phyloP scores from a whole-genome alignment of 176 grass and related monocot genomes.

The Dendrocalamus sinicus region DNA sequence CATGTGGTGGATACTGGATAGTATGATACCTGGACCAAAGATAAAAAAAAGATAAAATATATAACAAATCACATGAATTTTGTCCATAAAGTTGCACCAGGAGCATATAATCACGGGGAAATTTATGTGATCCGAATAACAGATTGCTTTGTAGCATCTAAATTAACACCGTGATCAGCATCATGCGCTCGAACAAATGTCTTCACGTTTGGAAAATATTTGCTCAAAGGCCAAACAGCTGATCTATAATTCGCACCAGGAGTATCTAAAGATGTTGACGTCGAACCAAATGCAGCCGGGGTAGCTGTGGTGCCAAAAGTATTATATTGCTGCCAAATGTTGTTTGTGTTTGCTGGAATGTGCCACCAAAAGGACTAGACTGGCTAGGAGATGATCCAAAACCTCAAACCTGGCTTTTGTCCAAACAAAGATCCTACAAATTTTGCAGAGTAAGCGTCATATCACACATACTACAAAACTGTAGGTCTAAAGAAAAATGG shows the following conservation, averaged over 20 bases:
- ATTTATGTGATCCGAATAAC: too few species aligned
- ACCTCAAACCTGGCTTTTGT: constrained; percentile 80
- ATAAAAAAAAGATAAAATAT: not conserved
- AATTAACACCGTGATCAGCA: constrained; percentile 96
- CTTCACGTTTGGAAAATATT: constrained; percentile 97
- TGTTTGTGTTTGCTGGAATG: constrained; percentile 79
- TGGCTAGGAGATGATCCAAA: constrained; percentile 87
- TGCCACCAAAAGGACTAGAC: constrained; percentile 72
- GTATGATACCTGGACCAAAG: constrained; percentile 55
- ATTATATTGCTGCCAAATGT: constrained; percentile 64
- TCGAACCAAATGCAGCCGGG: constrained; percentile 62
- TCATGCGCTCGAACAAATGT: constrained; percentile 99
- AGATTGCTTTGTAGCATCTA: too few species aligned
- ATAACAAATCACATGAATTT: not conserved
- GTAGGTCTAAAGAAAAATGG: not conserved
- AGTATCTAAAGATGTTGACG: constrained; percentile 54
- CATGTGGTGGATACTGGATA: constrained; percentile 48
- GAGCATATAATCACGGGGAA: too few species aligned
- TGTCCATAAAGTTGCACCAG: constrained; percentile 21
- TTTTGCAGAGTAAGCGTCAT: not conserved
- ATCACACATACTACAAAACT: not conserved
- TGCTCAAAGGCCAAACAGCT: constrained; percentile 96
- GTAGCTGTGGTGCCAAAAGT: constrained; percentile 60
- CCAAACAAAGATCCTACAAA: constrained; percentile 83
- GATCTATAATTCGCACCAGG: constrained; percentile 98